Base-by-base conservation (phyloP, 1,284 basidiomycete species). In the Microbotryum violaceum region DNA sequence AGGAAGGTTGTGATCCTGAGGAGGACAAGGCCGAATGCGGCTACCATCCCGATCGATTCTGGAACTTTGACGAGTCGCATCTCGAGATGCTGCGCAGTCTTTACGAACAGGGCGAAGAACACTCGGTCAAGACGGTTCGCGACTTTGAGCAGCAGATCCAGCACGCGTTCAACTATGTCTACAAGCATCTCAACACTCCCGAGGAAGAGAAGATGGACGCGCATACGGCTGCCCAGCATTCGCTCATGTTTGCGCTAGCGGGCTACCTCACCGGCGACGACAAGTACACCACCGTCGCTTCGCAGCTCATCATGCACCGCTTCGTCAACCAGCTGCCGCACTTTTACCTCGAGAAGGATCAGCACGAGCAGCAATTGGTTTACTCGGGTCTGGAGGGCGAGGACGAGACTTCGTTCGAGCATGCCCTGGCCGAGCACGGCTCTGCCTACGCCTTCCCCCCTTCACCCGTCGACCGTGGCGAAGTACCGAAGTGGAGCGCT, bases 371-470 rank as follows among this genome's bases (percentile, higher is more conserved):
- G 47, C 48, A 57, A 25, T 51, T 48, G 31, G 50, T 46, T 23
- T 50, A 57, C 44, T 37, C 25, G 8, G 44, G 33, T 29, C 37
- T 47, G 27, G 49, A 47, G 29, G 57, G 33, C 25, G 59, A 54
- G 23, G 23, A 49, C 14, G 27, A 14, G n/a, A 27, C 7, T 47
- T 42, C 18, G n/a, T 31, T 37, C 45, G 23, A 50, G 42, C 55
- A 29, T 14, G 23, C 29, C 21, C 37, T 21, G 27, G 27, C 18
- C 48, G 55, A 47, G 47, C 44, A 54, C 27, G 58, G 67, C 23
- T 21, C 46, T 23, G 70, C 66, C 20, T 74, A 73, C 51, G 68
- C 65, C 6, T 74, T 74, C 63, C 70, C 70, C 20, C 60, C 68
- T 1, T 62, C 62, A 52, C 62, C 60, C 18, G 27, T 47, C 31